Evolutionary conservation across 1,139 yeast genomes (phyloP).

Genomic region (Hansenula sp.): DNA sequence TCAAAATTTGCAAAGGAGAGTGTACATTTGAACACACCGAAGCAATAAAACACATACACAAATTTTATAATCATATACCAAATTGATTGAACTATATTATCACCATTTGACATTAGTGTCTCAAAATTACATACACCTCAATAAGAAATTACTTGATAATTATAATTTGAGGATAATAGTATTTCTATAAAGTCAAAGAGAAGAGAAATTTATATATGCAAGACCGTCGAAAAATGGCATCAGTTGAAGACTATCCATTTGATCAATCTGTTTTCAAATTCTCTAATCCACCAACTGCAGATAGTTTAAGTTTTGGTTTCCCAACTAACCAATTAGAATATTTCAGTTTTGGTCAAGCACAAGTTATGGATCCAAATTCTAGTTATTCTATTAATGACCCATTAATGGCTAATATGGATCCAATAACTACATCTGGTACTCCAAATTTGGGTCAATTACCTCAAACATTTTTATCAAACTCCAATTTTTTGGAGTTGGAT

Average conservation of each 20-base stretch:
- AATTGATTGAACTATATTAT: neutral
- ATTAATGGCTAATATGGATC: neutral
- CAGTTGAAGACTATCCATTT: constrained; percentile 14
- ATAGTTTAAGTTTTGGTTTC: neutral
- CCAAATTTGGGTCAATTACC: no score
- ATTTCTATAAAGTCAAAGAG: neutral
- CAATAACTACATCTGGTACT: neutral
- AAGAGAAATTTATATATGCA: neutral
- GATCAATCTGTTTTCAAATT: constrained; percentile 4
- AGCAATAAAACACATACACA: neutral
- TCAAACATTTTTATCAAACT: neutral
- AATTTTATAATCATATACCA: neutral
- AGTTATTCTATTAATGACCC: neutral
- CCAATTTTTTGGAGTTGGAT: neutral
- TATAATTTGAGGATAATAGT: no score
- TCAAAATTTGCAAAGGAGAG: no score
- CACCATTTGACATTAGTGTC: neutral
- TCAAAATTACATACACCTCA: neutral
- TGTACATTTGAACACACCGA: no score
- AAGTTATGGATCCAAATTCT: neutral
- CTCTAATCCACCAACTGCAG: neutral
- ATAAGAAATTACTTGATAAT: no score
- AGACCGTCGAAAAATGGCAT: constrained; percentile 9
- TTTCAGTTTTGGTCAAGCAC: neutral
- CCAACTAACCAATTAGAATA: constrained; percentile 1